Base-by-base conservation (phyloP, 2,329 filamentous ascomycete species). In the Periglandula ipomoeae region DNA sequence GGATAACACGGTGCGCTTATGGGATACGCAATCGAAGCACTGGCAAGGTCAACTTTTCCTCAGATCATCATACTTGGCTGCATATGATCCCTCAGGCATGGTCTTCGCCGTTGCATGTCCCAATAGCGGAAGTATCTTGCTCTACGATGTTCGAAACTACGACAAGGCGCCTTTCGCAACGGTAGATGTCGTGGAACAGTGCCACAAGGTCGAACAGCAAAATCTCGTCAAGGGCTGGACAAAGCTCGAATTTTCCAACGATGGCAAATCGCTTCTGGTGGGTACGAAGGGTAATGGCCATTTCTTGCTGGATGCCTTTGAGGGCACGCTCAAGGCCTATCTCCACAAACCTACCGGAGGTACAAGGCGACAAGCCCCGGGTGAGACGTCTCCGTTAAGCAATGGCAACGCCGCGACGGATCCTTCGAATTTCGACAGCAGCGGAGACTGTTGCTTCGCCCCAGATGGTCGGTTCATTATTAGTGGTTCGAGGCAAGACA, bases 101-200 rank as follows among this genome's bases (percentile, higher is more conserved):
- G 87, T 96, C 50, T 94, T 98, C 58, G 93, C 91, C 17, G 81
- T 97, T 43, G 93, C 84, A 4, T 94, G 85, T 1, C 87, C 91
- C 4, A 78, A 79, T 3, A 86, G 87, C 37, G 87, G 89, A 43
- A 81, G 81, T 3, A 74, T 98, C 43, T 74, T 96, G 15, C 81
- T 98, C 43, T 98, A 97, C 70, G 93, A 98, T 65, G 79, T 89
- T 56, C 85, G 90, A 56, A 94, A 95, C 65, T 97, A 88, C 68
- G 88, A 95, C 65, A 95, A 93, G 65, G 81, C 85, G 4, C 93
- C 93, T 0, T 94, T 98, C 60, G 78, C 84, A 10, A 86, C 79
- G 8, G 93, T 97, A 59, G 91, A 97, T 60, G 72, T 97, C 15
- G 68, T 81, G 22, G 79, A 84, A 49, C 68, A 73, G 45, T 70